Evolutionary conservation across 306 rosid species (phyloP), one percentile per base, ranked within the genome.

Genomic region (Pterocarpus santalinus): DNA sequence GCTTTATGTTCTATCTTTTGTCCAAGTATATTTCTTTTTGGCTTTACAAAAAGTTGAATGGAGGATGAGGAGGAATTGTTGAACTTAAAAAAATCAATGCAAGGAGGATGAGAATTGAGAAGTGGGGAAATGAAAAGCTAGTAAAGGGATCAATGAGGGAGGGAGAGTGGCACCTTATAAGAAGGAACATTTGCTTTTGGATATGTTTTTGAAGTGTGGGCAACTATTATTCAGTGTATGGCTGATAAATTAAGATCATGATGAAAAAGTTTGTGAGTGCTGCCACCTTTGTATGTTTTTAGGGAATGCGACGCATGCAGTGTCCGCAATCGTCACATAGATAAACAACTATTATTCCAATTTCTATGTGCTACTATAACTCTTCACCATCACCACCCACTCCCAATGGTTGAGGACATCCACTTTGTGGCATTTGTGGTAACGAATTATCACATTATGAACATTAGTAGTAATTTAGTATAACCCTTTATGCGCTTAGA

Each of bases 151-250:
- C 41, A 83, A 55, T 64, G 70, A 72, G 39, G 38, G 47, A 13
- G 33, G 2, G 72, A 80, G 84, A 80, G 69, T 76, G 79, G 73
- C 81, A 76, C 33, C 64, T 70, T 4, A 39, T 7, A 81, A 81
- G 87, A 80, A 85, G 81, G 90, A 83, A 84, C 85, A 84, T 77
- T 84, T 84, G 76, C 92, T 88, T 87, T 88, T 73, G 52, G 81
- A 85, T 84, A 77, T 65, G 79, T 69, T 66, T 69, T 57, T 8
- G 35, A 49, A 79, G 74, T 73, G 81, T 69, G 74, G 80, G 82
- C 73, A 69, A 62, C 73, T 81, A 35, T 53, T 82, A 52, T 57
- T 67, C 38, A 81, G 58, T 85, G 51, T 72, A 72, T 84, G 84
- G 87, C 38, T 75, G 22, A 83, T 82, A 75, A 76, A 65, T 83